Evolutionary conservation across 2,329 filamentous ascomycete species (phyloP).

Genomic region (Capronia epimyces): DNA sequence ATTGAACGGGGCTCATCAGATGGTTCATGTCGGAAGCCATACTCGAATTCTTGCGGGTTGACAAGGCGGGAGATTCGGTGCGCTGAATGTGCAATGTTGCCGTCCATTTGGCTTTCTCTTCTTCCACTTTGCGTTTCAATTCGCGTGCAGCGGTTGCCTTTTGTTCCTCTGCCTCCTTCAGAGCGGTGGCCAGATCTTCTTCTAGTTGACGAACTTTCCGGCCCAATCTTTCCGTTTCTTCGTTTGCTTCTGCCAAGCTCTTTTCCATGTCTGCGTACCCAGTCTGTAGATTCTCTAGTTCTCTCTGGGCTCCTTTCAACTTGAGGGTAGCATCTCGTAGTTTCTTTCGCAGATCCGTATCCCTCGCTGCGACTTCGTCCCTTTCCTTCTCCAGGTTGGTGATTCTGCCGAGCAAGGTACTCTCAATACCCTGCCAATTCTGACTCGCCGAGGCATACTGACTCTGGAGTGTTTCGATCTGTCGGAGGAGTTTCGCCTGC

Average conservation of each 20-base stretch:
- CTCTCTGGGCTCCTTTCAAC: slow-evolving; percentile 68
- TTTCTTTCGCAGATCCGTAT: slow-evolving; percentile 83
- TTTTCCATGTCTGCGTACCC: slow-evolving; percentile 43
- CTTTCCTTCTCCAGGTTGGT: slow-evolving; percentile 79
- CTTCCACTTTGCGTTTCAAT: slow-evolving; percentile 55
- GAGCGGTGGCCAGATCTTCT: slow-evolving; percentile 55
- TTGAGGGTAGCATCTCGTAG: slow-evolving; percentile 74
- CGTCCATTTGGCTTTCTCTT: slow-evolving; percentile 58
- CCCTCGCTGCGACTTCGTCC: slow-evolving; percentile 75
- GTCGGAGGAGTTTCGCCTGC: slow-evolving; percentile 82
- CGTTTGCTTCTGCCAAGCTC: slow-evolving; percentile 58
- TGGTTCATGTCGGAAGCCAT: slow-evolving; percentile 38
- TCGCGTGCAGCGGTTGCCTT: slow-evolving; percentile 55
- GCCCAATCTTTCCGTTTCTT: slow-evolving; percentile 50
- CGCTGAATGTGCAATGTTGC: slow-evolving; percentile 39
- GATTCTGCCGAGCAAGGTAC: slow-evolving; percentile 71
- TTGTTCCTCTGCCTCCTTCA: slow-evolving; percentile 53
- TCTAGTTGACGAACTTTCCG: slow-evolving; percentile 48
- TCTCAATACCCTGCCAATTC: slow-evolving; percentile 96
- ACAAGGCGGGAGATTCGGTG: slow-evolving; percentile 40
- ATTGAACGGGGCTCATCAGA: slow-evolving; percentile 30
- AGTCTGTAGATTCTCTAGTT: slow-evolving; percentile 62
- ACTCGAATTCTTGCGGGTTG: slow-evolving; percentile 33
- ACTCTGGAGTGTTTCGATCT: slow-evolving; percentile 91
- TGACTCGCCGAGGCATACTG: slow-evolving; percentile 92